Evolutionary conservation across 2,329 filamentous ascomycete genomes (phyloP), one percentile per base, ranked within the genome.

Genomic region (Coniochaeta ligniaria): DNA sequence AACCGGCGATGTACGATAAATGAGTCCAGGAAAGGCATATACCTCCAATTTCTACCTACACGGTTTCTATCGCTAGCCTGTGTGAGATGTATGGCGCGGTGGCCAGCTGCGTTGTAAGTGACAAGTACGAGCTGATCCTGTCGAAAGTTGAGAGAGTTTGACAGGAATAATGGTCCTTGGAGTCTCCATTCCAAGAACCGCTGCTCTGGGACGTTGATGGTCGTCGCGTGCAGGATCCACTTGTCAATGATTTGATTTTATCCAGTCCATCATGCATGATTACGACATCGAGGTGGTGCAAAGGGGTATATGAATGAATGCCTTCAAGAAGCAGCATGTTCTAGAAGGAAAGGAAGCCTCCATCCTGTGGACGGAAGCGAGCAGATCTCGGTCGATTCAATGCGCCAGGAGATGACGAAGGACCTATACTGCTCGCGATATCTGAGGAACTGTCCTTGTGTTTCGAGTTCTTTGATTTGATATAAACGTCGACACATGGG

Each of bases 1-100:
- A 33, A 56, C 22, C 28, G 56, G 41, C 43, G 54, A n/a, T 57
- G 54, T 57, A 57, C 24, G 59, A 58, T n/a, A 60, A 59, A 59
- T 62, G 60, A 63, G 12, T 36, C 16, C 17, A 57, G 31, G 26
- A 57, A 17, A 22, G 31, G 20, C 43, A 47, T 24, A 14, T 52
- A 28, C 22, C 43, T 47, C 35, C 43, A 24, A 47, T 3, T 47
- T 20, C 43, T 3, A 47, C 20, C 43, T 47, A 24, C 43, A 14
- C 24, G 2, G 24, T 6, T 12, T 11, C n/a, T 47, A 12, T 12
- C 11, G 43, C 43, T 14, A 22, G 17, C 4, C n/a, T 47, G 9
- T 47, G 22, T 47, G 2, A 24, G 11, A 20, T 24, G 20, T 17
- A 1, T 7, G 14, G 35, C 35, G 35, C 12, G 4, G 38, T 41